Conservation (phyloP, 2,329 filamentous ascomycete genomes). For the Catunica adiposa region DNA sequence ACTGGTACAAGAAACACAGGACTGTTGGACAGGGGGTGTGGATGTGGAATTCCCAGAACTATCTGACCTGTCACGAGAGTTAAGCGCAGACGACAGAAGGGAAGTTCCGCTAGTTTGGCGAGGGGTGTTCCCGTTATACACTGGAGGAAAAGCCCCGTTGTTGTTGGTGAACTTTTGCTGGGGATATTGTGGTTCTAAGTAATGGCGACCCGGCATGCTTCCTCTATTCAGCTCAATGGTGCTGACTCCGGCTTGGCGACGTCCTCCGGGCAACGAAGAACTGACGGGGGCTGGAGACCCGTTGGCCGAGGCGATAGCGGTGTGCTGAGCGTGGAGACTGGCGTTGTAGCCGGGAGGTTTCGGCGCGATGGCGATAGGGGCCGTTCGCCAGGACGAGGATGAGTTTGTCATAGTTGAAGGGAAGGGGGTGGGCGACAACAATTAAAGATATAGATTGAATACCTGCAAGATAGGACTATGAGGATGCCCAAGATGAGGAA, state of each 20-base stretch:
- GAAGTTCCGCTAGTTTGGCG: neutral
- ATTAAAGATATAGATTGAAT: conserved; percentile 6
- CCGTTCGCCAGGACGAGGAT: conserved; percentile 39
- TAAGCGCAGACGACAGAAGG: conserved; percentile 3
- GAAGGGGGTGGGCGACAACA: conserved; percentile 18
- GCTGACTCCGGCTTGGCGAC: conserved; percentile 30
- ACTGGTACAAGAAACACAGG: conserved; percentile 59
- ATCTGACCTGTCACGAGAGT: neutral
- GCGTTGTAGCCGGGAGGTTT: conserved; percentile 31
- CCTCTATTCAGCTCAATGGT: conserved; percentile 33
- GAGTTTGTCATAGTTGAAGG: conserved; percentile 34
- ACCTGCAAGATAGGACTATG: neutral
- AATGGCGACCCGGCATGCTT: conserved; percentile 24
- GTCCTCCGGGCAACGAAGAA: conserved; percentile 11
- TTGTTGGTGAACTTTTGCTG: neutral
- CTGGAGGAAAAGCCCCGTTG: neutral
- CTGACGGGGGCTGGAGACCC: neutral
- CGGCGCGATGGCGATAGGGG: conserved; percentile 49
- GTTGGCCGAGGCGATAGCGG: neutral
- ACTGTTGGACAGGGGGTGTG: conserved; percentile 20
- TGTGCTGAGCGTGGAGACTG: conserved; percentile 23
- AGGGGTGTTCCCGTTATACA: conserved; percentile 22
- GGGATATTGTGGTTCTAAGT: conserved; percentile 8
- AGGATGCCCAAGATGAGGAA: neutral
- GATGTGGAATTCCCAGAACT: neutral